Evolutionary conservation across 352 stramenopile genomes (phyloP).

Genomic region (Elongisporangium anandrum): DNA sequence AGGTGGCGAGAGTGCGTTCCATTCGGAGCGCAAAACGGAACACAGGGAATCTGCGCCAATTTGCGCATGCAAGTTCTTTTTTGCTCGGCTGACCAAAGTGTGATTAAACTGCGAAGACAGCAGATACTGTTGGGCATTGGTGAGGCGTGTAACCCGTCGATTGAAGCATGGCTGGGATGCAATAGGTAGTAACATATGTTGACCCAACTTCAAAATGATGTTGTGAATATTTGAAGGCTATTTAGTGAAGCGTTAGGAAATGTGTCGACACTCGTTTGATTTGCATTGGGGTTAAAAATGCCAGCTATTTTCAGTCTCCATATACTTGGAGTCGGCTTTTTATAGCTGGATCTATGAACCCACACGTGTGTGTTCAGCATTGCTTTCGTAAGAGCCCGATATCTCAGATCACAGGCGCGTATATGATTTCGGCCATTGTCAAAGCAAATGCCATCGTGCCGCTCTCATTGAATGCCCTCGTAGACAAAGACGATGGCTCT

Average conservation of each 20-base stretch:
- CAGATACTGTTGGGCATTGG: conserved; percentile 18
- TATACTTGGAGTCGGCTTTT: no score
- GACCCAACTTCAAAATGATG: no score
- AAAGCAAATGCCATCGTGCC: not conserved
- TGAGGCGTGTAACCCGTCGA: conserved; percentile 7
- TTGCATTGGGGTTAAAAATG: no score
- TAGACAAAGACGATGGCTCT: not conserved
- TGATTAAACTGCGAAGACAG: conserved; percentile 16
- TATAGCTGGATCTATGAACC: no score
- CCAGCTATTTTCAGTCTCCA: no score
- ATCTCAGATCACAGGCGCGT: no score
- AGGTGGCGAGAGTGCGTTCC: conserved; percentile 15
- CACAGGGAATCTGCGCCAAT: conserved; percentile 26
- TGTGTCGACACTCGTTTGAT: no score
- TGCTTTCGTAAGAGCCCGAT: no score
- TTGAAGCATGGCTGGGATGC: conserved; percentile 26
- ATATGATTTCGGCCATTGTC: not conserved
- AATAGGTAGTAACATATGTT: no score
- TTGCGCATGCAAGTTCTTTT: conserved; percentile 25
- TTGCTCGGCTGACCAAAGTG: conserved; percentile 22
- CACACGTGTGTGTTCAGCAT: no score
- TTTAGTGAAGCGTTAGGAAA: no score
- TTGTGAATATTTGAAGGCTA: no score
- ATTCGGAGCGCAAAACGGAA: not conserved
- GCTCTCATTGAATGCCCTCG: not conserved